Base-by-base conservation (phyloP, 139 green algal species). In the Parachlorella kessleri region DNA sequence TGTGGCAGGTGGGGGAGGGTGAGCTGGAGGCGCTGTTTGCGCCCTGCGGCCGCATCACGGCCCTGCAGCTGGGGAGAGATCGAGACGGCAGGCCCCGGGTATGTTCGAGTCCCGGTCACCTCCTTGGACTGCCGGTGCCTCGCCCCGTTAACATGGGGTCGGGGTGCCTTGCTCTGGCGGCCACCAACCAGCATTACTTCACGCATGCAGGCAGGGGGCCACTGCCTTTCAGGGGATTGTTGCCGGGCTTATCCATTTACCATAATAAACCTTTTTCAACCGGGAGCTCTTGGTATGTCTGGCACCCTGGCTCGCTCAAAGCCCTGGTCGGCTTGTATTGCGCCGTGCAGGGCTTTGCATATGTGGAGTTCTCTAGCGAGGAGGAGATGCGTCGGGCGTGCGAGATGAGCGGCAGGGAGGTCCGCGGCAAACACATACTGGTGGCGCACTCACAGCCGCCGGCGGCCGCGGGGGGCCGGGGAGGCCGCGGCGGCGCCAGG, bases 291-390 rank as follows among this genome's bases (percentile, higher is more conserved):
- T n/a, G n/a, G n/a, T n/a, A n/a, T n/a, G n/a, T n/a, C n/a, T n/a
- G n/a, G n/a, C n/a, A n/a, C n/a, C n/a, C n/a, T n/a, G n/a, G n/a
- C n/a, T n/a, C n/a, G n/a, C n/a, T n/a, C n/a, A n/a, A n/a, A n/a
- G n/a, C n/a, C n/a, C n/a, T n/a, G n/a, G n/a, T n/a, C n/a, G n/a
- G n/a, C n/a, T n/a, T n/a, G n/a, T n/a, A n/a, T n/a, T n/a, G n/a
- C n/a, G n/a, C n/a, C n/a, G n/a, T 79, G 48, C 85, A 93, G 86
- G 92, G 93, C 48, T 93, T 95, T 88, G 93, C 91, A 3, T 97
- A 97, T 76, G 85, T 97, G 18, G 87, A 96, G 65, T 96, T 96
- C 84, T 82, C 59, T 4, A 83, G 30, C 3, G 55, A 82, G 4
- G 81, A 91, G 32, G 86, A 63, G 0, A 73, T 97, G 30, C 48